These are phyloP conservation scores for Mercurialis annua DNA, from an alignment of 345 rosid species.

Conservation along the genomic window DNA sequence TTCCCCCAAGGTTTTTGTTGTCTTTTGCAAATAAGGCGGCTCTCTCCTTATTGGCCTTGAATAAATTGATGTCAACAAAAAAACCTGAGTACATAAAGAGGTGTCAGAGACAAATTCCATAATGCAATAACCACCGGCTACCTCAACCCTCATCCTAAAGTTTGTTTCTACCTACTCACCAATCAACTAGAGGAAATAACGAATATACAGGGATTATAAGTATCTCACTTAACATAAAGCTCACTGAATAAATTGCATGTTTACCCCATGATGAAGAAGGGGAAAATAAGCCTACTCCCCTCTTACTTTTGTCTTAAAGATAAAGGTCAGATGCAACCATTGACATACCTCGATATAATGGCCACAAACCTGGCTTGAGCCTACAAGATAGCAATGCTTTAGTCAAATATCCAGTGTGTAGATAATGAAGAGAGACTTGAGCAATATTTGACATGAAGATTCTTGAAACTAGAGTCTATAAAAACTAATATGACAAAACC, in stretches of 20 bases:
- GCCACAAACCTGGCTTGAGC: slow-evolving; percentile 82
- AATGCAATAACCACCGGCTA: not conserved
- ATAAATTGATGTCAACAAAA: slow-evolving; percentile 81
- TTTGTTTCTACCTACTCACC: not conserved
- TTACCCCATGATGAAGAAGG: not conserved
- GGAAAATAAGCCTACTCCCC: not conserved
- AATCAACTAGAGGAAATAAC: no score
- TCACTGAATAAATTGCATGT: not conserved
- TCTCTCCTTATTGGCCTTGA: slow-evolving; percentile 67
- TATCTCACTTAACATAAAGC: not conserved
- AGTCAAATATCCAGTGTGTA: slow-evolving; percentile 20
- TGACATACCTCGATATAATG: slow-evolving; percentile 93
- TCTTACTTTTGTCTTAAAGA: slow-evolving; percentile 4
- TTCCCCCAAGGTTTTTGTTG: slow-evolving; percentile 31
- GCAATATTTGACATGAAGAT: slow-evolving; percentile 6
- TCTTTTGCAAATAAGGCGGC: slow-evolving; percentile 48
- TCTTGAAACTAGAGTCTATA: slow-evolving; percentile 9
- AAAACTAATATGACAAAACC: slow-evolving; percentile 52
- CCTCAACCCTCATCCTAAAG: not conserved
- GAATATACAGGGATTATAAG: no score
- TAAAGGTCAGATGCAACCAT: no score
- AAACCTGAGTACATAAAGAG: slow-evolving; percentile 50
- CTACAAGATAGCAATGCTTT: slow-evolving; percentile 41
- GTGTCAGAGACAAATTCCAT: slow-evolving; percentile 4
- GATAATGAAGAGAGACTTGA: slow-evolving; percentile 2